phyloP scores from a whole-genome alignment of 345 rosid genomes.

The Angophora floribunda region DNA sequence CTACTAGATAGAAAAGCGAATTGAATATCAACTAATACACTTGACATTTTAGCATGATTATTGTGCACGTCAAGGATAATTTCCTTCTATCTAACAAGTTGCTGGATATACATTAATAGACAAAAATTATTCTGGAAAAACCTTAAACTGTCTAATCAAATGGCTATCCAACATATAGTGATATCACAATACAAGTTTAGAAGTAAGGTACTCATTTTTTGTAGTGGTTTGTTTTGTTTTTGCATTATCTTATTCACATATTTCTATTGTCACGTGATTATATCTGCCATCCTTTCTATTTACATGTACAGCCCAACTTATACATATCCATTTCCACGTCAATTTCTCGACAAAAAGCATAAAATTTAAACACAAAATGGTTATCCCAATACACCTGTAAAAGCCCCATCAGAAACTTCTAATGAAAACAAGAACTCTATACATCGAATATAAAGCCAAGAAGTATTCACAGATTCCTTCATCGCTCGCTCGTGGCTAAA shows the following conservation, averaged over 20 bases:
- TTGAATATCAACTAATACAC: accelerated
- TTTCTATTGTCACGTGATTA: background rate
- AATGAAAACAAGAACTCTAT: background rate
- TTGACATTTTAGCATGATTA: background rate
- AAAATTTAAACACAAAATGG: background rate
- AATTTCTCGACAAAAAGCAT: background rate
- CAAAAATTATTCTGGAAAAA: background rate
- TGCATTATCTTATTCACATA: background rate
- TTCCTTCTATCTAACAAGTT: background rate
- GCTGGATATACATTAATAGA: background rate
- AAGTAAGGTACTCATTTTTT: background rate
- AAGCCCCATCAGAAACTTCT: background rate
- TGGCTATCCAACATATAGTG: background rate
- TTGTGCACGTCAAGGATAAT: background rate
- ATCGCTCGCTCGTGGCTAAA: background rate
- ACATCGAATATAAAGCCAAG: background rate
- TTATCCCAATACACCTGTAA: background rate
- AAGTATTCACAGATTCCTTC: background rate
- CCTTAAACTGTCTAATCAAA: background rate
- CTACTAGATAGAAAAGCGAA: background rate
- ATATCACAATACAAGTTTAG: background rate
- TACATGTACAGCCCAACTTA: background rate
- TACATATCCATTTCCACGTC: background rate
- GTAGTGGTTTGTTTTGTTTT: background rate
- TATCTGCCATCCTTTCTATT: background rate